Conservation (phyloP, 2,329 filamentous ascomycete genomes). For the Endoconidiophora laricicola region DNA sequence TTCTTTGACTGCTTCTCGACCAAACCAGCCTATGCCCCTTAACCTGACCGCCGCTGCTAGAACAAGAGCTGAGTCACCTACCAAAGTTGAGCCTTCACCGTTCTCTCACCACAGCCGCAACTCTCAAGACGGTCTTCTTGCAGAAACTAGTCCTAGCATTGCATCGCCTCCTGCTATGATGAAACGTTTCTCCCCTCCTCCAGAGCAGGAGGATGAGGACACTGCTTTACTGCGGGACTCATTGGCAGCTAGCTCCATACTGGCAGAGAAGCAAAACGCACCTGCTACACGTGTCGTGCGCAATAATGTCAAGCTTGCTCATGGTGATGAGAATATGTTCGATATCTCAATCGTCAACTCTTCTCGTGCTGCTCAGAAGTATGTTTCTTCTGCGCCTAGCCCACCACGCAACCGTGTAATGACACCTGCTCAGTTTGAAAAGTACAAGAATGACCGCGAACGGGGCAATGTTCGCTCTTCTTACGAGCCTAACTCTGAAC, state of each 20-base stretch:
- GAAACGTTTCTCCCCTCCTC: conserved; percentile 19
- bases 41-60: conserved; percentile 29
- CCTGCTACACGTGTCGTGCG: not conserved
- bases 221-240: conserved; percentile 36
- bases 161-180: conserved; percentile 15
- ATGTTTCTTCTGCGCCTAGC: conserved; percentile 20
- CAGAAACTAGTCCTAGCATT: conserved; percentile 14
- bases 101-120: conserved; percentile 35
- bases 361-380: conserved; percentile 23
- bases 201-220: conserved; percentile 34
- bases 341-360: conserved; percentile 28
- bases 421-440: conserved; percentile 77
- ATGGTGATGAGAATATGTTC: conserved; percentile 37
- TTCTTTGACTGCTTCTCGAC: conserved; percentile 30
- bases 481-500: conserved; percentile 23
- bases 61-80: conserved; percentile 15
- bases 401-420: conserved; percentile 57
- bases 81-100: conserved; percentile 21
- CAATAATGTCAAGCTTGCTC: not conserved
- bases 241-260: conserved; percentile 30
- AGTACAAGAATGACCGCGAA: conserved; percentile 59
- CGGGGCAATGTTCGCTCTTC: conserved; percentile 24
- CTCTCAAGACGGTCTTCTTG: conserved; percentile 32
- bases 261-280: conserved; percentile 16
- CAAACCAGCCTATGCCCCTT: conserved; percentile 27